Conservation (phyloP, 2,329 filamentous ascomycete species). For the Aspergillus bombycis region DNA sequence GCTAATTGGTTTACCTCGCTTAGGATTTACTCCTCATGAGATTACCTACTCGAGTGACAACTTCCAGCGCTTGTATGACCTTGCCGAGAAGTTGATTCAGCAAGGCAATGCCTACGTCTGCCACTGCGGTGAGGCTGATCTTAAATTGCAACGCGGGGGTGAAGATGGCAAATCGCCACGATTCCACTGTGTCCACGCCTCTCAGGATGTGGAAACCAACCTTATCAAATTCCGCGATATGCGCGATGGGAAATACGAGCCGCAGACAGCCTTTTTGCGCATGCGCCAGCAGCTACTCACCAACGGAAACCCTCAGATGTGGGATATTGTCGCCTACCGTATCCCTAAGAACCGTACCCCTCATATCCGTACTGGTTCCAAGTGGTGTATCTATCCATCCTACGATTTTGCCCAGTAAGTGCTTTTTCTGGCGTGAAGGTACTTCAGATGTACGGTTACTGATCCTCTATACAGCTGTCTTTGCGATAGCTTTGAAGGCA, state of each 20-base stretch:
- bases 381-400: conserved; percentile 93
- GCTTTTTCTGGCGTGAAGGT: neutral
- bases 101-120: conserved; percentile 78
- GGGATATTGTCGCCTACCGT: conserved; percentile 91
- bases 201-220: conserved; percentile 46
- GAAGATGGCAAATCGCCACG: conserved; percentile 65
- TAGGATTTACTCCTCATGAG: conserved; percentile 72
- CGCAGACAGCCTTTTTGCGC: conserved; percentile 78
- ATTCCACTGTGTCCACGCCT: conserved; percentile 53
- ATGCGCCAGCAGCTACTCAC: conserved; percentile 84
- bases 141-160: conserved; percentile 81
- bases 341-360: conserved; percentile 61
- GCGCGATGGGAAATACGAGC: conserved; percentile 87
- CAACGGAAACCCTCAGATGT: conserved; percentile 90
- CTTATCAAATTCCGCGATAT: conserved; percentile 79
- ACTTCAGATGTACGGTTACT: neutral
- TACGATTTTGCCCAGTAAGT: conserved; percentile 63
- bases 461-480: conserved; percentile 76
- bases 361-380: conserved; percentile 68
- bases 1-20: neutral
- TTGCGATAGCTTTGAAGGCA: conserved; percentile 88
- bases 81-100: conserved; percentile 81
- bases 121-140: conserved; percentile 76
- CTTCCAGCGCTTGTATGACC: conserved; percentile 83
- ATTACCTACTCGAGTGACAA: conserved; percentile 91